phyloP scores from a whole-genome alignment of 805 yeast genomes.

The Saccharomycopsis selenospora region DNA sequence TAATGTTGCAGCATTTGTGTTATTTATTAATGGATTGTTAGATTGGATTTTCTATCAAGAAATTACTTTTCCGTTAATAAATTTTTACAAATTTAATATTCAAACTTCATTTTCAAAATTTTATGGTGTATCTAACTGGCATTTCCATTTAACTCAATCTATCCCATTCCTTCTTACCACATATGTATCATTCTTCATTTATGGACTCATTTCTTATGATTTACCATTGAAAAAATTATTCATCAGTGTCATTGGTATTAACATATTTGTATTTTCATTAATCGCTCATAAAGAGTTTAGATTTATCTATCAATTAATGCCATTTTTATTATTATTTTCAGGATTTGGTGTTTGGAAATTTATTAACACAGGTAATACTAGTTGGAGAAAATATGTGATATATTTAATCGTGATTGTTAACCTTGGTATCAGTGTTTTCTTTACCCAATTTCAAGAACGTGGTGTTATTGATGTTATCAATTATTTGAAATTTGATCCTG shows the following conservation, averaged over 20 bases:
- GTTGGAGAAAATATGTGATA: constrained; percentile 20
- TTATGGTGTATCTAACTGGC: constrained; percentile 81
- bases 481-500: constrained; percentile 37
- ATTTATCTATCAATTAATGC: constrained; percentile 79
- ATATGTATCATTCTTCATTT: constrained; percentile 53
- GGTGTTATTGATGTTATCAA: constrained; percentile 73
- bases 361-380: neutral
- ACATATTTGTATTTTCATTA: constrained; percentile 50
- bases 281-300: constrained; percentile 87
- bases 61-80: constrained; percentile 53
- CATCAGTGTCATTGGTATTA: constrained; percentile 31
- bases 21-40: constrained; percentile 34
- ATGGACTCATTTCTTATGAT: constrained; percentile 30
- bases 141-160: constrained; percentile 78
- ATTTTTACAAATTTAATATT: constrained; percentile 74
- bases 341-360: constrained; percentile 32
- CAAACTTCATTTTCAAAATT: constrained; percentile 64
- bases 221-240: constrained; percentile 28
- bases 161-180: constrained; percentile 68
- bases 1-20: constrained; percentile 25
- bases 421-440: constrained; percentile 37
- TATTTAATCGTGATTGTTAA: constrained; percentile 32
- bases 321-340: constrained; percentile 51
- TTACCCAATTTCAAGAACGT: constrained; percentile 70
- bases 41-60: constrained; percentile 58